Base-by-base conservation (phyloP, 106 monocot genomes). In the Dioscorea alata region DNA sequence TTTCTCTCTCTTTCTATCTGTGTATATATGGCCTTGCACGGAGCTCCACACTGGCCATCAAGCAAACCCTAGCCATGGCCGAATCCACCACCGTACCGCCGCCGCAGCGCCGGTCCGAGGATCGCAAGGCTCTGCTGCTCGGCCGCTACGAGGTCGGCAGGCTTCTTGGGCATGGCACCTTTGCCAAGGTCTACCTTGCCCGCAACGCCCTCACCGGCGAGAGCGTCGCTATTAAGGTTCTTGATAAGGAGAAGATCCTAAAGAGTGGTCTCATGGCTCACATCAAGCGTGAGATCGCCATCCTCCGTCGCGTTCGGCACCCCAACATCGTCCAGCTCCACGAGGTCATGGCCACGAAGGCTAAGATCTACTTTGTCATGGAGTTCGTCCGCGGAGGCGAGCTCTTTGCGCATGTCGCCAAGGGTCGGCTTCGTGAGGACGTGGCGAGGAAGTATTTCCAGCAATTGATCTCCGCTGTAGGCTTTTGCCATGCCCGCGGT, bases 401-500 rank as follows among this genome's bases (percentile, higher is more conserved):
- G 61, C 63, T 79, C 1, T 79, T 79, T 69, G 50, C 59, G n/a
- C 59, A 60, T 22, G 78, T 79, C 25, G 64, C 74, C 63, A 80
- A 80, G 48, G 79, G 79, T 48, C 79, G 79, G 22, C 74, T 80
- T 23, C 61, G 54, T 16, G 79, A 80, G 28, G 74, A 74, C 64
- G 42, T 15, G 18, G 79, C 74, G 14, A 57, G 85, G 8, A 52
- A 54, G n/a, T 88, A 88, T 68, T 93, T 93, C 59, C 83, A 81
- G 50, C 93, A 93, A 57, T 63, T 93, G 13, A 74, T 93, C 70
- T 86, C 93, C 23, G 93, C 93, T 64, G 73, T 93, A 60, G 81
- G 61, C 31, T 93, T 88, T 79, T 93, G 93, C 76, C 93, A 93
- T 71, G 67, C 81, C 51, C 82, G 86, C 14, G 93, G 93, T 17